These are phyloP conservation scores for Stromatinia cepivora DNA, from an alignment of 2,329 filamentous ascomycete species.

Conservation along the genomic window DNA sequence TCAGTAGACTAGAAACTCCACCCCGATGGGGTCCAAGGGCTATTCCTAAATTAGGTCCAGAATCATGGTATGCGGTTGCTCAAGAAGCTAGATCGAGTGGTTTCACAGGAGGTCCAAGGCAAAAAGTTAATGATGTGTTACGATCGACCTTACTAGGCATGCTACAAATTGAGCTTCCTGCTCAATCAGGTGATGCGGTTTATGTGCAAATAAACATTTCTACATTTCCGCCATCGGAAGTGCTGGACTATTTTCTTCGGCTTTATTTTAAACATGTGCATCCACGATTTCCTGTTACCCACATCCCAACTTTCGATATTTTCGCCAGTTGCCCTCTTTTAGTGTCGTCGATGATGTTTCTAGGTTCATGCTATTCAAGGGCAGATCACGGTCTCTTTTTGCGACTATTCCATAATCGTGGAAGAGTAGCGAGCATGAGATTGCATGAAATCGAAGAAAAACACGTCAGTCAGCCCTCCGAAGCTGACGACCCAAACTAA, in stretches of 20 bases:
- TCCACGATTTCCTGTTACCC: conserved; percentile 35
- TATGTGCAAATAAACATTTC: conserved; percentile 30
- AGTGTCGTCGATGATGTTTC: conserved; percentile 38
- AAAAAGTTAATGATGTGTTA: conserved; percentile 29
- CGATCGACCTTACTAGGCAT: conserved; percentile 29
- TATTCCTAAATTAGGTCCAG: conserved; percentile 30
- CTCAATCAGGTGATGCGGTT: conserved; percentile 14
- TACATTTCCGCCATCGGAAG: conserved; percentile 36
- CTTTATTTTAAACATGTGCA: conserved; percentile 37
- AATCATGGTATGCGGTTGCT: conserved; percentile 36
- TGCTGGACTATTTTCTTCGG: conserved; percentile 37
- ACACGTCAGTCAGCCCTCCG: conserved; percentile 29
- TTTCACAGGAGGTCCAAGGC: conserved; percentile 27
- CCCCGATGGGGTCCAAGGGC: conserved; percentile 26
- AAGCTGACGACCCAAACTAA: conserved; percentile 21
- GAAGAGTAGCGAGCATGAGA: conserved; percentile 30
- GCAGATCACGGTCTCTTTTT: conserved; percentile 36
- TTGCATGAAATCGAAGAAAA: conserved; percentile 34
- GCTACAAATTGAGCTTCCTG: conserved; percentile 20
- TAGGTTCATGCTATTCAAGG: conserved; percentile 37
- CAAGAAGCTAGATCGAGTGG: conserved; percentile 34
- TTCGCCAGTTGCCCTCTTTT: conserved; percentile 34
- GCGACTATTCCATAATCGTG: conserved; percentile 36
- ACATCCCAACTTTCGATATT: conserved; percentile 38
- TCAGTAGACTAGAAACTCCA: conserved; percentile 26